phyloP scores from a whole-genome alignment of 2,329 filamentous ascomycete genomes.

The Cucurbitaria berberidis region DNA sequence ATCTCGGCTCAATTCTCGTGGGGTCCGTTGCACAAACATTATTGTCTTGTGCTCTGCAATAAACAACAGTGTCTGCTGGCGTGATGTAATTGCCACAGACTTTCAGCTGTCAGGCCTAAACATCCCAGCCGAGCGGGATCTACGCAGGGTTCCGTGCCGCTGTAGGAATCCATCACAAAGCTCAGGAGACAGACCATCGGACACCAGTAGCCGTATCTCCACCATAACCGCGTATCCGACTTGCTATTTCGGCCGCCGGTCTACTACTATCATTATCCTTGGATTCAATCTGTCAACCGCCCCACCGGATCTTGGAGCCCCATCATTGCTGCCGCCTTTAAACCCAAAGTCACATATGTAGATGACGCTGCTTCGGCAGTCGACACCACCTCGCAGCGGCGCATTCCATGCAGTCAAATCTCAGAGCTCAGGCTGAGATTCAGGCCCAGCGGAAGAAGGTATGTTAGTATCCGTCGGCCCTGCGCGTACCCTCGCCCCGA shows the following conservation, averaged over 20 bases:
- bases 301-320: slow-evolving; percentile 26
- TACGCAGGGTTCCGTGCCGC: slow-evolving; percentile 21
- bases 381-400: slow-evolving; percentile 38
- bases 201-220: slow-evolving; percentile 14
- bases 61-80: neutral
- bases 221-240: neutral
- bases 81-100: neutral
- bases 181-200: slow-evolving; percentile 18
- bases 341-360: slow-evolving; percentile 29
- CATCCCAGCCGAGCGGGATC: slow-evolving; percentile 14
- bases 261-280: slow-evolving; percentile 11
- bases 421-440: slow-evolving; percentile 61
- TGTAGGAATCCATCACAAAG: slow-evolving; percentile 12
- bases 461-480: slow-evolving; percentile 9
- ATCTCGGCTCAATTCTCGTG: neutral
- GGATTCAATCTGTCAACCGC: slow-evolving; percentile 5
- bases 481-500: neutral
- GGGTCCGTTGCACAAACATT: slow-evolving; percentile 1
- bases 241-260: neutral
- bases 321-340: slow-evolving; percentile 23
- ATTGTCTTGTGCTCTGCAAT: slow-evolving; percentile 3
- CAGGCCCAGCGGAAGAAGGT: slow-evolving; percentile 67
- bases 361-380: slow-evolving; percentile 45
- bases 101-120: neutral
- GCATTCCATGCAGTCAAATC: slow-evolving; percentile 54